These are phyloP conservation scores for Ustanciosporium gigantosporum DNA, from an alignment of 1,284 basidiomycete genomes.

Conservation along the genomic window DNA sequence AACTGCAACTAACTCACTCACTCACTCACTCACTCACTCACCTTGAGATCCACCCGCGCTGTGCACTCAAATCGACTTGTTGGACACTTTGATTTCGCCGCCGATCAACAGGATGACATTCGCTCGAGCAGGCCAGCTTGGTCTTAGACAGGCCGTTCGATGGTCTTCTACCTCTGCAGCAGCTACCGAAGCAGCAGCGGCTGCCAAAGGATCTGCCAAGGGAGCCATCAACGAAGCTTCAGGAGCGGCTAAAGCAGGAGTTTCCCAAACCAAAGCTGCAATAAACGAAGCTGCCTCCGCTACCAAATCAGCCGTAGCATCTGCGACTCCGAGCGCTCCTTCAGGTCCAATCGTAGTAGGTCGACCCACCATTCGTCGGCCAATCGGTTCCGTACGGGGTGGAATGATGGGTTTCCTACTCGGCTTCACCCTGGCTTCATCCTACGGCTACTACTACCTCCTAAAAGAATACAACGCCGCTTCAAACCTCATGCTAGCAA, in stretches of 20 bases:
- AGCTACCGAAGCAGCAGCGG: too few species aligned
- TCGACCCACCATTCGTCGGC: slow-evolving; percentile 21
- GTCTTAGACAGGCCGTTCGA: too few species aligned
- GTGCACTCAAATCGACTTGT: too few species aligned
- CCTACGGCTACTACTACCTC: slow-evolving; percentile 81
- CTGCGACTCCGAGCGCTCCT: slow-evolving; percentile 14
- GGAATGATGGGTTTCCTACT: slow-evolving; percentile 79
- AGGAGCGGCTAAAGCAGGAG: slow-evolving; percentile 4
- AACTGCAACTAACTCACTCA: too few species aligned
- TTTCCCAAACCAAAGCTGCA: slow-evolving; percentile 8
- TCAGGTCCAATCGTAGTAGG: slow-evolving; percentile 27
- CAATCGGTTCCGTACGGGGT: slow-evolving; percentile 30
- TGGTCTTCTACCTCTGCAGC: too few species aligned
- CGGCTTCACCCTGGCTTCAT: slow-evolving; percentile 77
- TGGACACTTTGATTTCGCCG: too few species aligned
- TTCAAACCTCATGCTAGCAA: slow-evolving; percentile 77
- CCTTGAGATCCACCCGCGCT: too few species aligned
- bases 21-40: too few species aligned
- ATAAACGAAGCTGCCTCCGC: slow-evolving; percentile 14
- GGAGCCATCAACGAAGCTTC: background rate
- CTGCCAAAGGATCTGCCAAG: background rate
- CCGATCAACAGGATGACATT: too few species aligned
- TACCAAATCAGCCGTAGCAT: slow-evolving; percentile 11
- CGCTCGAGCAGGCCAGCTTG: too few species aligned
- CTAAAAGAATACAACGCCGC: slow-evolving; percentile 87